Evolutionary conservation across 164 flowering plant species (phyloP).

Genomic region (Sextonia rubra): DNA sequence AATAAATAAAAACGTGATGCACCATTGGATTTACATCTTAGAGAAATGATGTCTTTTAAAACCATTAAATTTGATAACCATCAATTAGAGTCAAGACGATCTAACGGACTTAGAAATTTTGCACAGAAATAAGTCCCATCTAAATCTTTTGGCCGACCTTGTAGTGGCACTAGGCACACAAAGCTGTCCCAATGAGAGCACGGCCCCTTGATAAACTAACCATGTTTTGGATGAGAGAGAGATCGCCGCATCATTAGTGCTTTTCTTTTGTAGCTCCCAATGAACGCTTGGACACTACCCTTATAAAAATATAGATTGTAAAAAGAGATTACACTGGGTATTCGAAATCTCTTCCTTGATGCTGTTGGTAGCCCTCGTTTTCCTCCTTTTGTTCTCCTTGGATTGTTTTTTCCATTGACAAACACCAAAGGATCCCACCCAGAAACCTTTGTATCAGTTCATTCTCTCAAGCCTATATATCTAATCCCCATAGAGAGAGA

Average conservation of each 20-base stretch:
- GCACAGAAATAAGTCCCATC: no score
- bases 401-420: neutral
- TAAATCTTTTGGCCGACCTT: no score
- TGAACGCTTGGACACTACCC: neutral
- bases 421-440: neutral
- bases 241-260: neutral
- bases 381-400: neutral
- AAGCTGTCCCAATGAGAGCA: no score
- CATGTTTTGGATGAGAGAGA: neutral
- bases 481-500: no score
- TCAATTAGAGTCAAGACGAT: no score
- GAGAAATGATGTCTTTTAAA: no score
- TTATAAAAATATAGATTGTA: neutral
- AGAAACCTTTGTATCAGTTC: neutral
- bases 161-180: no score
- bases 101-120: no score
- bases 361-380: neutral
- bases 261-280: neutral
- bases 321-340: neutral
- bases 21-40: no score
- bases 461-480: neutral
- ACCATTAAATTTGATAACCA: no score
- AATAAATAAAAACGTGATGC: no score
- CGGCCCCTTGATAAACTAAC: neutral
- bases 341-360: conserved; percentile 1